These are phyloP conservation scores for Saccharomyces hybrid DNA, from an alignment of 1,139 yeast genomes.

Conservation along the genomic window DNA sequence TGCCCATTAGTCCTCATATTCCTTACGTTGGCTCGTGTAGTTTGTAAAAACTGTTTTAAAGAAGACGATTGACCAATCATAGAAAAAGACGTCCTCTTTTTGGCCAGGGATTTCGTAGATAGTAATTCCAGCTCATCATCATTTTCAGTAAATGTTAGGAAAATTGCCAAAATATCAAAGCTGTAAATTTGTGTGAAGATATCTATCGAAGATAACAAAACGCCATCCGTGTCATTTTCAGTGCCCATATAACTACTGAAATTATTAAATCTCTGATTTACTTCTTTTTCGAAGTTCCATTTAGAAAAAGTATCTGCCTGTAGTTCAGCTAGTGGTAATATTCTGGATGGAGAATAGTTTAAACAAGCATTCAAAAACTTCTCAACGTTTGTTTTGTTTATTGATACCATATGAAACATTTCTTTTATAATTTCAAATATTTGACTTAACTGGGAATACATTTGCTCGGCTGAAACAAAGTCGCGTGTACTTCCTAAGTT, in stretches of 20 bases:
- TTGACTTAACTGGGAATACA: constrained; percentile 6
- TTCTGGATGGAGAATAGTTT: constrained; percentile 17
- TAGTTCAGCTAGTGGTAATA: background rate
- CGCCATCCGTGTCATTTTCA: background rate
- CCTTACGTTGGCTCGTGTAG: background rate
- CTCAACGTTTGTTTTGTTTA: constrained; percentile 13
- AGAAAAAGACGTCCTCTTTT: background rate
- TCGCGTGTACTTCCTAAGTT: constrained; percentile 2
- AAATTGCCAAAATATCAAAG: background rate
- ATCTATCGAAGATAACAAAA: background rate
- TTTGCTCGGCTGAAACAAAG: constrained; percentile 2
- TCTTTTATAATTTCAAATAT: constrained; percentile 8
- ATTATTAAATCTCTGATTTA: background rate
- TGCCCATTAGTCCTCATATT: background rate
- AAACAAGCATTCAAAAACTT: constrained; percentile 18
- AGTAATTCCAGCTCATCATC: background rate
- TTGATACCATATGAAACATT: constrained; percentile 9
- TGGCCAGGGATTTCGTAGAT: background rate
- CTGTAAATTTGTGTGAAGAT: constrained; percentile 3
- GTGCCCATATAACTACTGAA: background rate
- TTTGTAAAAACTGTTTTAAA: background rate
- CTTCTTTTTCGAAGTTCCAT: constrained; percentile 2
- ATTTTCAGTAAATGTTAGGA: background rate
- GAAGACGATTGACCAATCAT: background rate
- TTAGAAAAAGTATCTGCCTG: background rate